phyloP scores from a whole-genome alignment of 768 basidiomycete genomes.

The Vararia minispora region DNA sequence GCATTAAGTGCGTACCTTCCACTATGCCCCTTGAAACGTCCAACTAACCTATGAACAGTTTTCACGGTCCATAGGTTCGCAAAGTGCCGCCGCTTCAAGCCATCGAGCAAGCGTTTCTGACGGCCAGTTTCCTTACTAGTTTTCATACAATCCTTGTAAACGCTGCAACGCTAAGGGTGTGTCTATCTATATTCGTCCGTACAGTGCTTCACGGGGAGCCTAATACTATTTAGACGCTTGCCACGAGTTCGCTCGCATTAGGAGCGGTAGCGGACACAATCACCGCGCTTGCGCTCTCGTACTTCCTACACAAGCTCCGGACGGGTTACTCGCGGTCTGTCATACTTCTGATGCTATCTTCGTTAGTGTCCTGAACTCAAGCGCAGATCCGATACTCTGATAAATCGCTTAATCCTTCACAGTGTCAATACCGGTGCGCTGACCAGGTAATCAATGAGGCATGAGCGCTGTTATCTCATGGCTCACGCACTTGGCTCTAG shows the following conservation, averaged over 20 bases:
- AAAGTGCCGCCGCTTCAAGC: too few species aligned
- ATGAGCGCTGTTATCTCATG: too few species aligned
- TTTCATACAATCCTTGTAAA: slow-evolving; percentile 30
- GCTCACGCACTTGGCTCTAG: slow-evolving; percentile 20
- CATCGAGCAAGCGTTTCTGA: too few species aligned
- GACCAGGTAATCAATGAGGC: too few species aligned
- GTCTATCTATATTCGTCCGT: slow-evolving; percentile 9
- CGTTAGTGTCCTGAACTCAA: neutral
- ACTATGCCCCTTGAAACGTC: too few species aligned
- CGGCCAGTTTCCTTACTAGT: slow-evolving; percentile 22
- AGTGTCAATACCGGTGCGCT: slow-evolving; percentile 52
- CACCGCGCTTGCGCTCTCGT: slow-evolving; percentile 41
- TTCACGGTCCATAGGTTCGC: too few species aligned
- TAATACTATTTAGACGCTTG: slow-evolving; percentile 28
- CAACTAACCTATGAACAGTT: too few species aligned
- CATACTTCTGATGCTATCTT: slow-evolving; percentile 1
- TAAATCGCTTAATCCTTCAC: slow-evolving; percentile 45
- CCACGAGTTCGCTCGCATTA: slow-evolving; percentile 34
- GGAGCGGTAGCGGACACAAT: slow-evolving; percentile 40
- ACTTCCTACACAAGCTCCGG: slow-evolving; percentile 41
- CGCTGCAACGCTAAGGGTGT: slow-evolving; percentile 35
- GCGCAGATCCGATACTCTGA: slow-evolving; percentile 43
- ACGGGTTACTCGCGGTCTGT: slow-evolving; percentile 34
- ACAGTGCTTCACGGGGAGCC: neutral
- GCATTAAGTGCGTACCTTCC: too few species aligned